Evolutionary conservation across 2,329 filamentous ascomycete genomes (phyloP), one percentile per base, ranked within the genome.

Genomic region (Bimuria novae-zelandiae): DNA sequence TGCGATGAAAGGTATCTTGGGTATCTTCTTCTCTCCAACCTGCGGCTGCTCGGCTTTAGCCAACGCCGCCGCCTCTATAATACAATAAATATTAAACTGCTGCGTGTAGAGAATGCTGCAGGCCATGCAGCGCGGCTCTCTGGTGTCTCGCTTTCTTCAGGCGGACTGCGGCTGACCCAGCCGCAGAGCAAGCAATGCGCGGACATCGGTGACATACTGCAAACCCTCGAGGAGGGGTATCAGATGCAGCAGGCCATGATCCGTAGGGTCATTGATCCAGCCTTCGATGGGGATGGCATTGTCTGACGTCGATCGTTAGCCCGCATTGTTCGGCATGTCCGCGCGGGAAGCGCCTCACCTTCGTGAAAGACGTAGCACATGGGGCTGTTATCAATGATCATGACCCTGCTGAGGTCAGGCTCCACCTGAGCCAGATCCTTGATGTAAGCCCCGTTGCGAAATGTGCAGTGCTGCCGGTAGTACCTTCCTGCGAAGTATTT

Each of bases 261-360:
- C 94, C 22, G 94, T 97, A 19, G 94, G 94, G 77, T 99, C 94
- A 74, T 88, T 96, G 77, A 99, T 97, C 94, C 94, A 99, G 69
- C 94, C 94, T 79, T 97, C 93, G 71, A 99, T 97, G 3, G 94
- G 94, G 68, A 99, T 97, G 45, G 94, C 94, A 77, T 99, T 99
- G 75, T 99, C 94, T 99, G 68, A n/a, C 39, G 33, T 47, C 44
- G 23, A 47, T 37, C 44, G 33, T 47, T 39, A 47, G 44, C 33
- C 32, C 22, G 37, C 49, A 33, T 45, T 44, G 37, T 21, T 53
- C 45, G 47, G 42, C 25, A 44, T 30, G 45, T 46, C 52, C 47
- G 54, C 14, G 49, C 47, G 42, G 41, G 44, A 49, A 47, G 35
- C 27, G 4, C 71, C 83, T 71, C 78, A 94, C 93, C 93, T 86